Conservation (phyloP, 176 grass and related monocot species). For the Phoenix dactylifera region DNA sequence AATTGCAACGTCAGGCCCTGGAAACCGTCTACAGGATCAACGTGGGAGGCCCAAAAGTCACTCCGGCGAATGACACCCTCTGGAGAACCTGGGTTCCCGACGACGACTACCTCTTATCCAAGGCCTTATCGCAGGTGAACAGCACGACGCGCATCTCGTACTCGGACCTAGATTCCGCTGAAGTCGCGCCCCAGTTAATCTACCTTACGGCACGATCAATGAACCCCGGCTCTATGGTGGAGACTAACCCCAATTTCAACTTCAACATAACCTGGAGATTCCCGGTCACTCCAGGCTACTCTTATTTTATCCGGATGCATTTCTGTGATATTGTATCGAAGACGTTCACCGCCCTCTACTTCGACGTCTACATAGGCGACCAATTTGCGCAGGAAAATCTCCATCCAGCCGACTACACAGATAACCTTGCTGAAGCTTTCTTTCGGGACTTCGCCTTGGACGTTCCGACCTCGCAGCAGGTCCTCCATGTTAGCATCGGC, state of each 20-base stretch:
- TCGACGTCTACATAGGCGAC: conserved; percentile 27
- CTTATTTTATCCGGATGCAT: conserved; percentile 36
- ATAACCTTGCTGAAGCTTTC: conserved; percentile 1
- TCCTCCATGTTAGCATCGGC: conserved; percentile 29
- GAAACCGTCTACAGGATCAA: conserved; percentile 39
- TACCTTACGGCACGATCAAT: conserved; percentile 20
- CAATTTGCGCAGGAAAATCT: neutral
- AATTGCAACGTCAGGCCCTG: neutral
- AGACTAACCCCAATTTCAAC: neutral
- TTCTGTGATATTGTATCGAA: conserved; percentile 28
- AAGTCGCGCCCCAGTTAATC: conserved; percentile 19
- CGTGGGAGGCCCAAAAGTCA: conserved; percentile 22
- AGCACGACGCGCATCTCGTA: neutral
- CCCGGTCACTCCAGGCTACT: neutral
- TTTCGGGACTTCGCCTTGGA: conserved; percentile 3
- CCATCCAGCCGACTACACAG: neutral
- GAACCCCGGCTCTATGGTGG: neutral
- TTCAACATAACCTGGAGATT: conserved; percentile 40
- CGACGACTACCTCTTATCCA: conserved; percentile 8
- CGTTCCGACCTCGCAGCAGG: neutral
- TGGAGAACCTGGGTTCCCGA: conserved; percentile 50
- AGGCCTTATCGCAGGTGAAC: neutral
- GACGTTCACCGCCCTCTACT: neutral
- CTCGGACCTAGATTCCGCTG: neutral
- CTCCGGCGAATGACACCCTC: conserved; percentile 28